Conservation (phyloP, 805 yeast species). For the Barnettozyma populi region DNA sequence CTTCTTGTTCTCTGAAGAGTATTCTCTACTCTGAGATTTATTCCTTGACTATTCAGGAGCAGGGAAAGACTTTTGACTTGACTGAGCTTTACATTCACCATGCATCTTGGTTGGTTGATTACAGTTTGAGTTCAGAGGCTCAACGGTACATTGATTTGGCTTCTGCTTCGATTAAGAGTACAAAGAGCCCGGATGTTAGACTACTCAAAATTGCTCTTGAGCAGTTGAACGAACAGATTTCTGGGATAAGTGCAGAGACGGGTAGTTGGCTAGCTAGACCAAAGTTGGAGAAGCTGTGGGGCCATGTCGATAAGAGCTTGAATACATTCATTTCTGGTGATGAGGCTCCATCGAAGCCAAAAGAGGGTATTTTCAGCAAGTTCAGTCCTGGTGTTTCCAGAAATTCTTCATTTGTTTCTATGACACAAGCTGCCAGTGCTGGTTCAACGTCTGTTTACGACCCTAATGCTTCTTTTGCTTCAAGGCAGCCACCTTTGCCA, state of each 20-base stretch:
- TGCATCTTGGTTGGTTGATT: constrained; percentile 65
- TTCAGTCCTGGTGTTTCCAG: constrained; percentile 68
- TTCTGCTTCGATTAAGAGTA: constrained; percentile 32
- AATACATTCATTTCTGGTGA: constrained; percentile 85
- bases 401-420: constrained; percentile 30
- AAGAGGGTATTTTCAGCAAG: constrained; percentile 58
- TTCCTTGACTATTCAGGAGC: constrained; percentile 16
- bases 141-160: constrained; percentile 58
- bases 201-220: constrained; percentile 30
- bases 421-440: constrained; percentile 9
- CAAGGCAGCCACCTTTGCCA: constrained; percentile 6
- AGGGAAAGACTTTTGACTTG: constrained; percentile 36
- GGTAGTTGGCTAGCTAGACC: constrained; percentile 79
- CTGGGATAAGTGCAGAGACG: constrained; percentile 42
- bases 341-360: constrained; percentile 39
- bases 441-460: constrained; percentile 5
- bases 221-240: constrained; percentile 40
- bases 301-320: constrained; percentile 75
- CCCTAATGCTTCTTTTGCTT: constrained; percentile 2
- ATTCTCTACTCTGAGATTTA: constrained; percentile 29
- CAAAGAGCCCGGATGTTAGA: constrained; percentile 32
- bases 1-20: constrained; percentile 17
- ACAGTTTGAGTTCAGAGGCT: constrained; percentile 52
- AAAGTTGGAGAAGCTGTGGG: constrained; percentile 80
- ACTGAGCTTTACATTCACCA: constrained; percentile 58